Percentiles rank a stretch among this genome's conserved stretches.
Evolutionary conservation across 164 flowering plant species (phyloP).

Genomic region (Berberis vulgaris): DNA sequence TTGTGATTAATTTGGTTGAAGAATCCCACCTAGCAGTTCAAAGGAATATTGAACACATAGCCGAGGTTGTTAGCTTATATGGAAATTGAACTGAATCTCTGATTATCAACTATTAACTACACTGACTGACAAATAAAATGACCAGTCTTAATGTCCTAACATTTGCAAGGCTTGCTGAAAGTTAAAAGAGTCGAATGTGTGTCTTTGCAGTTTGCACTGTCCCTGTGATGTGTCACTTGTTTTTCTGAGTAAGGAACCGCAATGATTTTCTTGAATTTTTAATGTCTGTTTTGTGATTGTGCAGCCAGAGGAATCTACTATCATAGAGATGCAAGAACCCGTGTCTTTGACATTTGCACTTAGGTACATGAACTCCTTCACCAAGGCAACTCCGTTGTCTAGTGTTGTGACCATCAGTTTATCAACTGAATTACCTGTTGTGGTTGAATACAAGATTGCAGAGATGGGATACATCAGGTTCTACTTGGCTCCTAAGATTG

Average conservation of each 20-base stretch:
- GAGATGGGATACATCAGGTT: slow-evolving; percentile 78
- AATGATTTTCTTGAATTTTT: too few species aligned
- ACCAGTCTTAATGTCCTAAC: too few species aligned
- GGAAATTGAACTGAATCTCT: too few species aligned
- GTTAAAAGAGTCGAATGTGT: too few species aligned
- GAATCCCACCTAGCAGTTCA: too few species aligned
- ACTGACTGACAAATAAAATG: too few species aligned
- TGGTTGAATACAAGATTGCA: slow-evolving; percentile 83
- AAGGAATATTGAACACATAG: too few species aligned
- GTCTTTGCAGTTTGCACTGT: not conserved
- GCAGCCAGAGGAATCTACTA: slow-evolving; percentile 82
- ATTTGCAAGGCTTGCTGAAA: too few species aligned
- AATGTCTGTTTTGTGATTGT: not conserved
- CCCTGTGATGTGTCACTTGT: not conserved
- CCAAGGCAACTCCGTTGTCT: slow-evolving; percentile 77
- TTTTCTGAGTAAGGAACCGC: too few species aligned
- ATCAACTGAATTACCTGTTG: slow-evolving; percentile 78
- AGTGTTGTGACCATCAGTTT: slow-evolving; percentile 67
- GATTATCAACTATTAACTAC: too few species aligned
- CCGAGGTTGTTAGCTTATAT: too few species aligned
- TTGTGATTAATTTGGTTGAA: too few species aligned
- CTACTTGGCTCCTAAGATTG: slow-evolving; percentile 85
- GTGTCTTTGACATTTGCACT: slow-evolving; percentile 78
- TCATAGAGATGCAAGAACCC: slow-evolving; percentile 85
- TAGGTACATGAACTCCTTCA: slow-evolving; percentile 87